Percentiles rank a stretch among this genome's conserved stretches.
Evolutionary conservation across 1,284 basidiomycete species (phyloP).

Genomic region (Leccinum pseudoinsigne): DNA sequence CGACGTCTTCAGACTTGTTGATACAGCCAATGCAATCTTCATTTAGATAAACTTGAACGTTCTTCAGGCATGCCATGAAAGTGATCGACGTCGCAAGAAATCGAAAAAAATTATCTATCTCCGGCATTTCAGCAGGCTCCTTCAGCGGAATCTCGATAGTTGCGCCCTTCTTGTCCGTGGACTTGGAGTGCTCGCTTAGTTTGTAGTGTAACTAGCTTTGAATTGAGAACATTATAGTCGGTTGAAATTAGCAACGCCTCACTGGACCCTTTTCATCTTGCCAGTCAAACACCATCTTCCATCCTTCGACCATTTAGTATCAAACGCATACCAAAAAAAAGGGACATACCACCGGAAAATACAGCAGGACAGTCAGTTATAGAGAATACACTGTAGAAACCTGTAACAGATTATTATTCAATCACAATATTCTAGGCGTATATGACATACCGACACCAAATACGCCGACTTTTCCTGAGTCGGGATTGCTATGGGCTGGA

Average conservation of each 20-base stretch:
- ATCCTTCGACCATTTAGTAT: neutral
- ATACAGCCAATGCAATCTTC: conserved; percentile 73
- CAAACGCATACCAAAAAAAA: too few relatives aligned
- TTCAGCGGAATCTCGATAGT: conserved; percentile 87
- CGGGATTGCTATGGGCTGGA: too few relatives aligned
- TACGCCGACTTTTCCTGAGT: too few relatives aligned
- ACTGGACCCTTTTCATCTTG: neutral
- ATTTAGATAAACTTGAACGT: conserved; percentile 78
- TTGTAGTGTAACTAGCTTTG: conserved; percentile 37
- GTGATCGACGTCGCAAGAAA: conserved; percentile 93
- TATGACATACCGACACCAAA: too few relatives aligned
- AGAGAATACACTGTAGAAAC: too few relatives aligned
- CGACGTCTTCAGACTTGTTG: conserved; percentile 52
- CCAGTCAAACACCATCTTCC: neutral
- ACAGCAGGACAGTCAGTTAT: too few relatives aligned
- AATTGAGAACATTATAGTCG: neutral
- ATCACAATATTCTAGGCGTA: too few relatives aligned
- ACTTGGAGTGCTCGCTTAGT: too few relatives aligned
- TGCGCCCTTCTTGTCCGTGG: conserved; percentile 50
- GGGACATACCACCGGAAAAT: too few relatives aligned
- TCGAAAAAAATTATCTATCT: conserved; percentile 29
- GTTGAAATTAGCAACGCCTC: neutral
- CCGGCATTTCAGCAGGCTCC: conserved; percentile 72
- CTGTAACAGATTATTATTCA: too few relatives aligned
- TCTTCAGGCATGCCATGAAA: conserved; percentile 82